phyloP scores from a whole-genome alignment of 2,329 filamentous ascomycete species.

The Fusarium coffeatum region DNA sequence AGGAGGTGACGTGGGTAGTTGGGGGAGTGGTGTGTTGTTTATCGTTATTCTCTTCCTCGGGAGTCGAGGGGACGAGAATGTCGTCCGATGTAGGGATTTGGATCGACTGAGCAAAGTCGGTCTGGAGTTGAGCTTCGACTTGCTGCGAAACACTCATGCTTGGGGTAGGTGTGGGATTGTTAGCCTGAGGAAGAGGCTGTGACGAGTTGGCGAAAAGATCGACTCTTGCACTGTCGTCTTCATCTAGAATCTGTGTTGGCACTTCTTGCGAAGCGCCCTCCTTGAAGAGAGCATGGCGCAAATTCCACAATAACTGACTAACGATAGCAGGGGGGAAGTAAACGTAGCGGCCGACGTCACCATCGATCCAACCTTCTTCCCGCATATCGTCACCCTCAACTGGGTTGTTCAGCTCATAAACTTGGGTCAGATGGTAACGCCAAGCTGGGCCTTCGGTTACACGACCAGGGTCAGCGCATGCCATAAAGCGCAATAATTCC shows the following conservation, averaged over 20 bases:
- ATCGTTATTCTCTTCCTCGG: slow-evolving; percentile 32
- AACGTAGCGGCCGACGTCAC: slow-evolving; percentile 62
- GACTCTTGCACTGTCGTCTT: slow-evolving; percentile 35
- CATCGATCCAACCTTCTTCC: slow-evolving; percentile 65
- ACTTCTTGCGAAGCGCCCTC: slow-evolving; percentile 44
- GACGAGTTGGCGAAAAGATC: slow-evolving; percentile 41
- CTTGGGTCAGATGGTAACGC: slow-evolving; percentile 53
- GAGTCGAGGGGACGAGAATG: slow-evolving; percentile 52
- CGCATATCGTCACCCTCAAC: slow-evolving; percentile 64
- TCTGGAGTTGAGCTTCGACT: slow-evolving; percentile 62
- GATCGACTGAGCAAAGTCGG: slow-evolving; percentile 58
- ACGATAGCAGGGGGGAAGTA: slow-evolving; percentile 69
- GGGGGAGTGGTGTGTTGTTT: slow-evolving; percentile 24
- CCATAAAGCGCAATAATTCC: slow-evolving; percentile 69
- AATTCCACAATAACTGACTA: slow-evolving; percentile 68
- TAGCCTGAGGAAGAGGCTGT: slow-evolving; percentile 10
- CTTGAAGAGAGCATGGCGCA: slow-evolving; percentile 62
- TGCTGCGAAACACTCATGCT: slow-evolving; percentile 62
- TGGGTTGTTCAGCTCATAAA: slow-evolving; percentile 73
- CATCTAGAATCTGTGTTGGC: slow-evolving; percentile 17
- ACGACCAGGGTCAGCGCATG: slow-evolving; percentile 61
- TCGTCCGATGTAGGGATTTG: slow-evolving; percentile 49
- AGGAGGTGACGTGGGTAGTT: slow-evolving; percentile 24
- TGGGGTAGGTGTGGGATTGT: slow-evolving; percentile 38
- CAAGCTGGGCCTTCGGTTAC: slow-evolving; percentile 36